Conservation (phyloP, 177 flowering plant genomes). For the Vitis hybrid region DNA sequence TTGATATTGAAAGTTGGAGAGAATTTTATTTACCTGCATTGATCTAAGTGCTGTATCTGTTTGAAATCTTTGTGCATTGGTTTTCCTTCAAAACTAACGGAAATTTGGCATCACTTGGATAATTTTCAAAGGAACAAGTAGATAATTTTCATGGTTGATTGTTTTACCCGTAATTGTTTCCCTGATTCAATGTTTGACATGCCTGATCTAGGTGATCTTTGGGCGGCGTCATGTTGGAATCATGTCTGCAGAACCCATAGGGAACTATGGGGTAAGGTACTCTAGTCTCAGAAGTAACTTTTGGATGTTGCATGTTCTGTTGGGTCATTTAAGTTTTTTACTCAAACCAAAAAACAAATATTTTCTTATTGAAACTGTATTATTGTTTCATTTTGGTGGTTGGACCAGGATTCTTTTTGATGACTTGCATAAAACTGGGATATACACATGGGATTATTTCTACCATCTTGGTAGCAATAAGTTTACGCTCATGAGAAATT, state of each 20-base stretch:
- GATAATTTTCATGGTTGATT: neutral
- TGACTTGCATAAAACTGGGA: slow-evolving; percentile 96
- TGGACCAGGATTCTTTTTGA: slow-evolving; percentile 73
- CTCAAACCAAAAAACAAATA: too few relatives aligned
- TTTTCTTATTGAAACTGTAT: neutral
- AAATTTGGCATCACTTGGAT: too few relatives aligned
- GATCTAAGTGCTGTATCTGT: too few relatives aligned
- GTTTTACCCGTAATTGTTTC: neutral
- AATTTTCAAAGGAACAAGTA: too few relatives aligned
- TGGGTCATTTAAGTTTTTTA: neutral
- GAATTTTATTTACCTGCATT: too few relatives aligned
- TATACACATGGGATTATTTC: slow-evolving; percentile 90
- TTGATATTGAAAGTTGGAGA: neutral
- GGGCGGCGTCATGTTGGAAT: slow-evolving; percentile 93
- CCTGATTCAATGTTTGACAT: neutral
- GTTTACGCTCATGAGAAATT: slow-evolving; percentile 56
- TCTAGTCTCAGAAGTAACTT: neutral
- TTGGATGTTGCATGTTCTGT: neutral
- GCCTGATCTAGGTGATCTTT: slow-evolving; percentile 61
- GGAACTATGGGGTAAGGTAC: slow-evolving; percentile 97
- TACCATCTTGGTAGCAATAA: slow-evolving; percentile 87
- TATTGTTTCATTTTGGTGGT: slow-evolving; percentile 6
- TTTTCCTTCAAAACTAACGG: too few relatives aligned
- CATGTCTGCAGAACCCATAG: slow-evolving; percentile 94
- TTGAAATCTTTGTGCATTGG: too few relatives aligned